phyloP scores from a whole-genome alignment of 1,284 basidiomycete genomes.

The Bondarzewia mesenterica region DNA sequence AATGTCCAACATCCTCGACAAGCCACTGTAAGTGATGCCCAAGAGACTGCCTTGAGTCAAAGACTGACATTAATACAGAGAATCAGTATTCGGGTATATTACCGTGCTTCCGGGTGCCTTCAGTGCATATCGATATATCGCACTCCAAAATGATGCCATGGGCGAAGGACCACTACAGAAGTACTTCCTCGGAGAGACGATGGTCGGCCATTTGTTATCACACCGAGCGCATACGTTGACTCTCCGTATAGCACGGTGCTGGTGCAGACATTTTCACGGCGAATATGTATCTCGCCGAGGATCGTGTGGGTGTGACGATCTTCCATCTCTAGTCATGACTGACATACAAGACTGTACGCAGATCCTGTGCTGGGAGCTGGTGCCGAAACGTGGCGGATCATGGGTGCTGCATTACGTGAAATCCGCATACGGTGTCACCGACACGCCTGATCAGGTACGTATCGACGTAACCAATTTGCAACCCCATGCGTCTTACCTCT shows the following conservation, averaged over 20 bases:
- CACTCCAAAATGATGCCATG: conserved; percentile 80
- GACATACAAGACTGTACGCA: conserved; percentile 33
- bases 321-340: neutral
- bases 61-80: conserved; percentile 34
- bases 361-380: conserved; percentile 94
- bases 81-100: conserved; percentile 91
- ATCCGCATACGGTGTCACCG: conserved; percentile 91
- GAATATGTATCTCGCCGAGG: conserved; percentile 62
- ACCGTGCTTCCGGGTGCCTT: conserved; percentile 88
- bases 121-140: conserved; percentile 88
- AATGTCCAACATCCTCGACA: conserved; percentile 89
- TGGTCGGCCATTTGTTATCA: conserved; percentile 23
- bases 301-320: conserved; percentile 19
- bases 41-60: neutral
- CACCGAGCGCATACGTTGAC: neutral
- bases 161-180: conserved; percentile 87
- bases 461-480: neutral
- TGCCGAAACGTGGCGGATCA: conserved; percentile 82
- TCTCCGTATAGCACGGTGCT: conserved; percentile 46
- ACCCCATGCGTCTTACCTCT: neutral
- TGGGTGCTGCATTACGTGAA: conserved; percentile 98
- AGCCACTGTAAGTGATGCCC: conserved; percentile 37
- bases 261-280: conserved; percentile 95
- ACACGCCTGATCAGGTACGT: conserved; percentile 72
- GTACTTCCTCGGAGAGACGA: conserved; percentile 95